Conservation (phyloP, 2,329 filamentous ascomycete genomes). For the Bipolaris cookei region DNA sequence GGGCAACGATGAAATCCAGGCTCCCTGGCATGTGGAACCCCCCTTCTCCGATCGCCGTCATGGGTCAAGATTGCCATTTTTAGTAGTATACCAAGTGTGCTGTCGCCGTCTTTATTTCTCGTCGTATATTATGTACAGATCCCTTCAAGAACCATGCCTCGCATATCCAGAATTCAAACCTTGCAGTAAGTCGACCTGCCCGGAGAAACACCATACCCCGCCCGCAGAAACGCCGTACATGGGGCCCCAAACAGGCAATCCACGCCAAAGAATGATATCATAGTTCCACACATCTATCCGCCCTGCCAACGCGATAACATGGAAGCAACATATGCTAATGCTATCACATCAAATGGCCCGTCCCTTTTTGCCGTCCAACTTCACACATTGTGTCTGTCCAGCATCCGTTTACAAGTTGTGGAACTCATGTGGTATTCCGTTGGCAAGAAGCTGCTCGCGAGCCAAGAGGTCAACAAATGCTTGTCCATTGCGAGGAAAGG, state of each 20-base stretch:
- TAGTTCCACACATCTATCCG: constrained; percentile 7
- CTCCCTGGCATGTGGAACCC: constrained; percentile 18
- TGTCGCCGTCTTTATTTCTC: constrained; percentile 3
- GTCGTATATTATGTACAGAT: constrained; percentile 8
- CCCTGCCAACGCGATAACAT: neutral
- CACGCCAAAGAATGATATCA: constrained; percentile 27
- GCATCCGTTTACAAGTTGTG: constrained; percentile 8
- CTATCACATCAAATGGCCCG: neutral
- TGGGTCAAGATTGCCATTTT: constrained; percentile 8
- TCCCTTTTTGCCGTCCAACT: neutral
- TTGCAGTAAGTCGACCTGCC: neutral
- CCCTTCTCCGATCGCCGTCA: constrained; percentile 13
- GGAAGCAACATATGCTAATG: neutral
- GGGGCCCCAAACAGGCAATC: constrained; percentile 10
- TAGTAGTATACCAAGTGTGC: neutral
- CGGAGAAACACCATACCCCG: constrained; percentile 10
- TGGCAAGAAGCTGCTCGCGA: constrained; percentile 26
- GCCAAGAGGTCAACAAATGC: constrained; percentile 27
- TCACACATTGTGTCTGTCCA: neutral
- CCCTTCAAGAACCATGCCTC: neutral
- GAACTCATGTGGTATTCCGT: constrained; percentile 29
- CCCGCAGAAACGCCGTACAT: constrained; percentile 17
- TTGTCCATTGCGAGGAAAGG: constrained; percentile 15
- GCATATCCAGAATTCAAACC: constrained; percentile 1
- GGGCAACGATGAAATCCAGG: constrained; percentile 39